Percentiles rank a stretch among this genome's conserved stretches.
phyloP scores from a whole-genome alignment of 192 early-diverging fungal genomes.

The Coemansia sp. region DNA sequence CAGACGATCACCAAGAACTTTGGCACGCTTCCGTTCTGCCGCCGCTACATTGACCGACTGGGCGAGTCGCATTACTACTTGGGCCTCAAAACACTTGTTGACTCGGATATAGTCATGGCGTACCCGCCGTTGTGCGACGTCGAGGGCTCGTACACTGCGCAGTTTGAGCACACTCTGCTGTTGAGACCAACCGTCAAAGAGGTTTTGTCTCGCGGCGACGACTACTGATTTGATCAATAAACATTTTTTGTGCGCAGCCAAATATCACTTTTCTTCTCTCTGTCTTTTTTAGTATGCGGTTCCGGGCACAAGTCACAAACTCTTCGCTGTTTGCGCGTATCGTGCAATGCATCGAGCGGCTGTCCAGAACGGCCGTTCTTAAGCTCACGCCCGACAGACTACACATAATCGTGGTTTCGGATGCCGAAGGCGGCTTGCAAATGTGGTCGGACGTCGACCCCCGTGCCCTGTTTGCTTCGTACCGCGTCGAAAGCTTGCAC shows the following conservation, averaged over 20 bases:
- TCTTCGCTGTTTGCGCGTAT: constrained; percentile 27
- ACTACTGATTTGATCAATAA: constrained; percentile 52
- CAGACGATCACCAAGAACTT: constrained; percentile 75
- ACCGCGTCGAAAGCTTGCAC: constrained; percentile 63
- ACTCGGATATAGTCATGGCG: constrained; percentile 74
- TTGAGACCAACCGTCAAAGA: constrained; percentile 89
- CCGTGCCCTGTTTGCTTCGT: constrained; percentile 65
- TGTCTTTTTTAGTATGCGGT: background rate
- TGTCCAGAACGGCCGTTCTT: constrained; percentile 65
- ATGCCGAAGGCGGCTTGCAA: constrained; percentile 63
- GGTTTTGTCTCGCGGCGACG: constrained; percentile 71
- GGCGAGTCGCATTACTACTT: constrained; percentile 89
- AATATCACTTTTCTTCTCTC: too few species aligned
- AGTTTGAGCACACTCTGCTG: constrained; percentile 94
- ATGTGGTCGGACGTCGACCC: constrained; percentile 64
- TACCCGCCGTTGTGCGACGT: constrained; percentile 90
- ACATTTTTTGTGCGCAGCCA: constrained; percentile 12
- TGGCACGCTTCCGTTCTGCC: constrained; percentile 93
- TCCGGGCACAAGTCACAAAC: constrained; percentile 2
- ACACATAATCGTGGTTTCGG: constrained; percentile 65
- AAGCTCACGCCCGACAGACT: constrained; percentile 64
- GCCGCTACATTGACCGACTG: constrained; percentile 90
- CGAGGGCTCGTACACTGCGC: constrained; percentile 88
- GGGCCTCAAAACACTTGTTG: constrained; percentile 82
- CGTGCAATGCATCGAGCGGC: constrained; percentile 65